These are phyloP conservation scores for Polytrichum commune DNA, from an alignment of 225 moss, liverwort and hornwort genomes.

Conservation along the genomic window DNA sequence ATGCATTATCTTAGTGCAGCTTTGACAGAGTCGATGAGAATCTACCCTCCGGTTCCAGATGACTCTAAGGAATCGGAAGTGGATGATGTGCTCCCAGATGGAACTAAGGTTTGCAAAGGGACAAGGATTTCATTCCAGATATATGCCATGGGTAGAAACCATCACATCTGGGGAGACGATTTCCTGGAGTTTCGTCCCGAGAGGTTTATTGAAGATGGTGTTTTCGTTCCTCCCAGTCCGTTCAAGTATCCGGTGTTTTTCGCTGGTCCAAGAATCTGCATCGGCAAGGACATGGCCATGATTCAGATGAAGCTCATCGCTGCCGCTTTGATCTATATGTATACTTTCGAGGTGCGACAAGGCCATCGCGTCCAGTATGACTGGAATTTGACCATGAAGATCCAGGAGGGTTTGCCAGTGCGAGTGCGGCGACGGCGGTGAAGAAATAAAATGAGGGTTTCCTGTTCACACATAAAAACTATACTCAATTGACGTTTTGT, in stretches of 20 bases:
- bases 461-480: too few relatives aligned
- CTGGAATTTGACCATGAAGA: slow-evolving; percentile 32
- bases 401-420: slow-evolving; percentile 20
- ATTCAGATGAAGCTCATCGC: slow-evolving; percentile 42
- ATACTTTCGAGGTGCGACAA: slow-evolving; percentile 1
- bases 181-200: slow-evolving; percentile 25
- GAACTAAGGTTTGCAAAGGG: slow-evolving; percentile 23
- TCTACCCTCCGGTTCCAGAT: slow-evolving; percentile 40
- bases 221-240: slow-evolving; percentile 22
- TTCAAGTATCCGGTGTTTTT: slow-evolving; percentile 31
- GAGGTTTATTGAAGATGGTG: slow-evolving; percentile 24
- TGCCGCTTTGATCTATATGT: slow-evolving; percentile 13
- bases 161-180: slow-evolving; percentile 32
- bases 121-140: slow-evolving; percentile 21
- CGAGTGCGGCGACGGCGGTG: not conserved
- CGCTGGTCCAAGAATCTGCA: slow-evolving; percentile 25
- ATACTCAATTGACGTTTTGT: too few relatives aligned
- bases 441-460: not conserved
- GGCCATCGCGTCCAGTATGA: slow-evolving; percentile 9
- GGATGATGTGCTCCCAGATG: slow-evolving; percentile 40
- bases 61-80: slow-evolving; percentile 33
- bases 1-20: slow-evolving; percentile 44
- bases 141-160: slow-evolving; percentile 36
- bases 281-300: slow-evolving; percentile 39
- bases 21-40: slow-evolving; percentile 33